Evolutionary conservation across 345 rosid species (phyloP), one percentile per base, ranked within the genome.

Genomic region (Hypericum androsaemum): DNA sequence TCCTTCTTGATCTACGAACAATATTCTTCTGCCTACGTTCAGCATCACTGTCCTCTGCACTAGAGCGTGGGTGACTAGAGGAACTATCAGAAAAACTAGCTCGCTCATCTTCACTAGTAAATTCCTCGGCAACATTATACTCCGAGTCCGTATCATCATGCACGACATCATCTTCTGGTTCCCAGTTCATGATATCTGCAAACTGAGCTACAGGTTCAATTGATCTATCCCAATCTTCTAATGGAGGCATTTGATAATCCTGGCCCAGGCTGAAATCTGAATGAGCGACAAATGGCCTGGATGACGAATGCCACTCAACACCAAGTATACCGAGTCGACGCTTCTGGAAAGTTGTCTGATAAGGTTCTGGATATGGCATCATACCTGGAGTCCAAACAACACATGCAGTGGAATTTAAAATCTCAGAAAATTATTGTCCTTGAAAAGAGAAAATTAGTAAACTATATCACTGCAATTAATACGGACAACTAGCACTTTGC

Each of bases 341-440:
- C 15, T 17, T 12, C 55, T 65, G 69, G 54, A 65, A 65, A 58
- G 37, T 65, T 17, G 64, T 65, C 59, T 65, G 69, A 15, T 65
- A 65, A 53, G 69, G 69, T 53, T 65, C 69, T 53, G 69, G 40
- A 13, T 65, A 65, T 47, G 69, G 69, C 47, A 65, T 41, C 58
- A 65, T 53, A 58, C 69, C 69, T 65, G 41, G 13, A 58, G 41
- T 46, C 5, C 12, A 47, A 53, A 1, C 13, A 47, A 7, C 14
- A 35, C 32, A 22, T 22, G 32, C 32, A 22, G 32, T 22, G 32
- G 32, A 22, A 22, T 22, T n/a, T 22, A 22, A 22, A 1, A 22
- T 22, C 32, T 22, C 32, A 22, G 32, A 22, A 22, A 22, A 22
- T 22, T 22, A 22, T 1, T 22, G 4, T 22, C 32, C 32, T 22